Evolutionary conservation across 148 eudicot genomes (phyloP).

Genomic region (Silene conica): DNA sequence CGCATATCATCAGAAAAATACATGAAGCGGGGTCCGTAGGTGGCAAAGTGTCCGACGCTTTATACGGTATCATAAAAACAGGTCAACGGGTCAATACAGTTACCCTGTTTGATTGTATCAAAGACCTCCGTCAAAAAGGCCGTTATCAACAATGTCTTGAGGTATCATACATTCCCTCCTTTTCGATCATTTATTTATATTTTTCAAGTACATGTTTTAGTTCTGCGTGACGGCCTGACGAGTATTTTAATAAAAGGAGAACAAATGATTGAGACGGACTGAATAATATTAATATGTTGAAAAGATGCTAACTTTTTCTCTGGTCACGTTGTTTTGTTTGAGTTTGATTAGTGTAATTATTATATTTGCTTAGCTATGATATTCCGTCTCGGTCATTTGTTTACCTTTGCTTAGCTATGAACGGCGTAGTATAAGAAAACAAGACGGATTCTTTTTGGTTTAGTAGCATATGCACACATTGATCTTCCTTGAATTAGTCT

Average conservation of each 20-base stretch:
- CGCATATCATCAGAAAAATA: constrained; percentile 35
- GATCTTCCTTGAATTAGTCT: too few relatives aligned
- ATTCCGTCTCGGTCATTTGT: too few relatives aligned
- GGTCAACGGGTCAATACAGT: neutral
- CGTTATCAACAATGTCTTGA: constrained; percentile 47
- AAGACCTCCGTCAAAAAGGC: constrained; percentile 40
- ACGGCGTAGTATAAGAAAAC: neutral
- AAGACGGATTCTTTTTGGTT: too few relatives aligned
- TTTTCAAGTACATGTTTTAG: too few relatives aligned
- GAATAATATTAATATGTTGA: too few relatives aligned
- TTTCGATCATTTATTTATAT: too few relatives aligned
- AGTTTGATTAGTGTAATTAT: neutral
- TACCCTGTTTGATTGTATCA: constrained; percentile 22
- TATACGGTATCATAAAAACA: constrained; percentile 17
- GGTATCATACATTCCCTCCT: constrained; percentile 27
- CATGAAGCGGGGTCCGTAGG: constrained; percentile 35
- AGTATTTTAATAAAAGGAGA: too few relatives aligned
- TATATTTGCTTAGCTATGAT: neutral
- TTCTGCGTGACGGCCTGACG: neutral
- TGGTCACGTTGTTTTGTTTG: neutral
- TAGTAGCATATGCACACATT: too few relatives aligned
- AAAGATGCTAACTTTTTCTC: neutral
- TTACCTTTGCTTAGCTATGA: too few relatives aligned
- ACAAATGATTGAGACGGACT: too few relatives aligned
- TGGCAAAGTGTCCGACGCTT: constrained; percentile 33